Evolutionary conservation across 2,329 filamentous ascomycete genomes (phyloP).

Genomic region (Calonectria henricotiae): DNA sequence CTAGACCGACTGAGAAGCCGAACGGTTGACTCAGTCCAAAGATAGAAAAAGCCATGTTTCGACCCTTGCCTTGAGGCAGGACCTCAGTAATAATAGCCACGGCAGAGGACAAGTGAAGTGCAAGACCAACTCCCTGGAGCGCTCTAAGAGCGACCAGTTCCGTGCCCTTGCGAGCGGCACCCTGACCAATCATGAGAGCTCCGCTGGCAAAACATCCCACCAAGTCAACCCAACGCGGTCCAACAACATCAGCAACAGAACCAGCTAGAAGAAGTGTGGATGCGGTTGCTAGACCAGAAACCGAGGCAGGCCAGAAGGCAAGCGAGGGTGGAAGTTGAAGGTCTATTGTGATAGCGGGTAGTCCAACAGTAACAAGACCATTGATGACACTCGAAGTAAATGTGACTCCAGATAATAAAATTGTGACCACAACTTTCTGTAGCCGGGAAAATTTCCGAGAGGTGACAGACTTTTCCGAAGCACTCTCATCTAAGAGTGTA

Average conservation of each 20-base stretch:
- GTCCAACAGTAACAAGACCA: constrained; percentile 58
- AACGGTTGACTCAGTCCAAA: constrained; percentile 65
- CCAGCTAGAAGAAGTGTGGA: constrained; percentile 60
- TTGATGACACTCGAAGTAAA: constrained; percentile 49
- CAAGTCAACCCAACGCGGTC: constrained; percentile 55
- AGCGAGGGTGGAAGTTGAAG: constrained; percentile 56
- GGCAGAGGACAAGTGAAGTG: constrained; percentile 58
- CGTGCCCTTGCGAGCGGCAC: constrained; percentile 52
- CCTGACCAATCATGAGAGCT: constrained; percentile 55
- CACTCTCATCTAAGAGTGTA: constrained; percentile 22
- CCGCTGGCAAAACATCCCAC: constrained; percentile 55
- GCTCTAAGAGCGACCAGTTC: constrained; percentile 60
- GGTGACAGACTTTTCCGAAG: neutral
- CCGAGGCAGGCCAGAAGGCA: constrained; percentile 61
- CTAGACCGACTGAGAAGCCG: constrained; percentile 68
- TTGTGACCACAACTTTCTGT: constrained; percentile 44
- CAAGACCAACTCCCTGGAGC: constrained; percentile 59
- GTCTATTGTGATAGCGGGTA: constrained; percentile 61
- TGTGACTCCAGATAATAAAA: constrained; percentile 50
- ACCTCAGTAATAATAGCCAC: constrained; percentile 57
- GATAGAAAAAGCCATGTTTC: constrained; percentile 63
- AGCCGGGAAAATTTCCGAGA: constrained; percentile 37
- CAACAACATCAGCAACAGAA: constrained; percentile 59
- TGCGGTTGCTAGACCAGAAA: constrained; percentile 57
- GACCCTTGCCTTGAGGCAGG: constrained; percentile 54